Conservation (phyloP, 495 filamentous ascomycete genomes). For the Bacidia rubella region DNA sequence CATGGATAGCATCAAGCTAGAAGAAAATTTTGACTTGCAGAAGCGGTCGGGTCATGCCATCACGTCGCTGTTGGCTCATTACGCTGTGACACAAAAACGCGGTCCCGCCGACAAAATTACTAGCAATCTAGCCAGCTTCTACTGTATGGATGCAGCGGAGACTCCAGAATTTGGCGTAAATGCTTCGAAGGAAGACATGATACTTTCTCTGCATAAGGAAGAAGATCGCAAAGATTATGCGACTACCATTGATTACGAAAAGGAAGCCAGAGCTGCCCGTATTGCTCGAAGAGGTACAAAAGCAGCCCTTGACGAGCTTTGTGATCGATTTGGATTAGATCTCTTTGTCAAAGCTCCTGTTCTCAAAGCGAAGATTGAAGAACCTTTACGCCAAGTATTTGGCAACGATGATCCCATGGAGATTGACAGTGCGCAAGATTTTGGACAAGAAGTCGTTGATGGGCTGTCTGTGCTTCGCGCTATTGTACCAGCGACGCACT, state of each 20-base stretch:
- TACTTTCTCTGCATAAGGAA: constrained; percentile 87
- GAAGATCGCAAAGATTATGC: constrained; percentile 88
- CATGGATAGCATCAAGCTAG: constrained; percentile 95
- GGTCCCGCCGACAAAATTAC: constrained; percentile 88
- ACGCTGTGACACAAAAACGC: constrained; percentile 58
- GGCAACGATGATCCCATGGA: constrained; percentile 54
- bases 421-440: constrained; percentile 52
- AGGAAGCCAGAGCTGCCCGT: constrained; percentile 69
- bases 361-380: constrained; percentile 63
- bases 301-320: constrained; percentile 81
- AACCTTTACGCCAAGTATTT: constrained; percentile 62
- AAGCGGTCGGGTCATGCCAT: constrained; percentile 74
- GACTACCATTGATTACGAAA: constrained; percentile 76
- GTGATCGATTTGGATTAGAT: constrained; percentile 58
- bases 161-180: constrained; percentile 87
- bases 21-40: constrained; percentile 85
- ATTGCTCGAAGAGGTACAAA: constrained; percentile 88
- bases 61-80: constrained; percentile 69
- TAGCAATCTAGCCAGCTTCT: constrained; percentile 87
- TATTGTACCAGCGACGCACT: constrained; percentile 69
- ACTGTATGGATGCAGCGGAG: constrained; percentile 91
- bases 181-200: constrained; percentile 55
- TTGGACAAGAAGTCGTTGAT: constrained; percentile 88
- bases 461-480: constrained; percentile 84
- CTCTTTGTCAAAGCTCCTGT: constrained; percentile 71